These are phyloP conservation scores for Suillus weaverae DNA, from an alignment of 768 basidiomycete genomes.

Conservation along the genomic window DNA sequence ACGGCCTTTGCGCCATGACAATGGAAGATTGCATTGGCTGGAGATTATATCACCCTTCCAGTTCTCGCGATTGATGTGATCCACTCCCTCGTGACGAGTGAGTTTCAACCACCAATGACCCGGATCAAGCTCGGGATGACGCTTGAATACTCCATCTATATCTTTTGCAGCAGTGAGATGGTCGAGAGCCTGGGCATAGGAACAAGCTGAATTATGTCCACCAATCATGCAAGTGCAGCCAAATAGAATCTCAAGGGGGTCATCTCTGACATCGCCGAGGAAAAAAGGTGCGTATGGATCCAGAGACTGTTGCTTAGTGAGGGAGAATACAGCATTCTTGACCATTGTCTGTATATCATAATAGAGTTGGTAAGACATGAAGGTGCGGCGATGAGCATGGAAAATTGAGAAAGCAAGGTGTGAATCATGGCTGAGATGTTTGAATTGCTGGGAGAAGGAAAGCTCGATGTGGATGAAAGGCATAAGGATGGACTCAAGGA, in stretches of 20 bases:
- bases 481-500: neutral
- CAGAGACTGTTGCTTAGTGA: conserved; percentile 21
- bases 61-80: conserved; percentile 9
- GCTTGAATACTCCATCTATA: conserved; percentile 20
- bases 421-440: neutral
- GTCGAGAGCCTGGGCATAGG: neutral
- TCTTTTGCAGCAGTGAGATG: conserved; percentile 15
- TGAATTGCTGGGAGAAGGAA: neutral
- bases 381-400: neutral
- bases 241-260: neutral
- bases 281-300: conserved; percentile 13
- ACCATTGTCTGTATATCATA: conserved; percentile 31
- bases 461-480: neutral
- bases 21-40: too few species aligned
- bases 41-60: conserved; percentile 9
- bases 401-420: neutral
- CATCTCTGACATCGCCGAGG: conserved; percentile 25
- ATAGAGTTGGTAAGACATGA: neutral
- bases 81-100: conserved; percentile 18
- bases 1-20: too few species aligned
- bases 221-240: neutral
- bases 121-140: conserved; percentile 23
- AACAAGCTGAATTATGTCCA: neutral
- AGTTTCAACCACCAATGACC: conserved; percentile 22
- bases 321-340: conserved; percentile 21